Percentiles rank a stretch among this genome's conserved stretches.
phyloP scores from a whole-genome alignment of 176 grass and related monocot genomes.

The Raddia distichophylla region DNA sequence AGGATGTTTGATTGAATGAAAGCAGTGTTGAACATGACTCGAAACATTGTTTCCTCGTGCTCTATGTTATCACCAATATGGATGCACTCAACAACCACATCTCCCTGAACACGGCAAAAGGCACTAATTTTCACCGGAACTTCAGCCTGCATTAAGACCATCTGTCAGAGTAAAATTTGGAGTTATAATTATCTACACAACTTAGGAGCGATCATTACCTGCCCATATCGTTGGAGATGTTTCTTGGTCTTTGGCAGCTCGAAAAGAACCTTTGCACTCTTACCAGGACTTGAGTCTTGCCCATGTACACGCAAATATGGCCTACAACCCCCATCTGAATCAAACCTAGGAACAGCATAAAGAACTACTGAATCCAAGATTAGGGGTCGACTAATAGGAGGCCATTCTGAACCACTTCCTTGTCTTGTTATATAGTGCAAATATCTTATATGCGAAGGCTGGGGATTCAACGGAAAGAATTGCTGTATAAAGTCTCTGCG shows the following conservation, averaged over 20 bases:
- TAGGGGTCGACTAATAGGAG: slow-evolving; percentile 57
- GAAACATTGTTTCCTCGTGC: slow-evolving; percentile 82
- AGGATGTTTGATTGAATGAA: slow-evolving; percentile 86
- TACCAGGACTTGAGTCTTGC: slow-evolving; percentile 68
- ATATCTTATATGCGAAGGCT: slow-evolving; percentile 95
- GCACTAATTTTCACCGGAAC: slow-evolving; percentile 43
- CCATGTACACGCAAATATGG: slow-evolving; percentile 76
- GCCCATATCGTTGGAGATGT: slow-evolving; percentile 64
- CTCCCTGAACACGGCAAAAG: slow-evolving; percentile 68
- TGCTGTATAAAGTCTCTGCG: slow-evolving; percentile 82
- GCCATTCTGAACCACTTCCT: slow-evolving; percentile 85
- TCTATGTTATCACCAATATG: slow-evolving; percentile 69
- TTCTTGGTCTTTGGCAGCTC: slow-evolving; percentile 76
- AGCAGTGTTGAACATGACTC: slow-evolving; percentile 94
- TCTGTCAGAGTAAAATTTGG: slow-evolving; percentile 41
- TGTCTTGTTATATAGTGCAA: slow-evolving; percentile 86
- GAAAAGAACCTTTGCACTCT: slow-evolving; percentile 77
- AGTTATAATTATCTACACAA: slow-evolving; percentile 10
- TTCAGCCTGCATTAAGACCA: slow-evolving; percentile 58
- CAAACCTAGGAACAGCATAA: slow-evolving; percentile 70
- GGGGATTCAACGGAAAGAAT: slow-evolving; percentile 87
- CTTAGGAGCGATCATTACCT: slow-evolving; percentile 54
- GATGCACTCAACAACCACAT: slow-evolving; percentile 93
- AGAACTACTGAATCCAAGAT: slow-evolving; percentile 70
- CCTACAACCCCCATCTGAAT: slow-evolving; percentile 70